phyloP scores from a whole-genome alignment of 345 rosid genomes.

The Brassica nigra region DNA sequence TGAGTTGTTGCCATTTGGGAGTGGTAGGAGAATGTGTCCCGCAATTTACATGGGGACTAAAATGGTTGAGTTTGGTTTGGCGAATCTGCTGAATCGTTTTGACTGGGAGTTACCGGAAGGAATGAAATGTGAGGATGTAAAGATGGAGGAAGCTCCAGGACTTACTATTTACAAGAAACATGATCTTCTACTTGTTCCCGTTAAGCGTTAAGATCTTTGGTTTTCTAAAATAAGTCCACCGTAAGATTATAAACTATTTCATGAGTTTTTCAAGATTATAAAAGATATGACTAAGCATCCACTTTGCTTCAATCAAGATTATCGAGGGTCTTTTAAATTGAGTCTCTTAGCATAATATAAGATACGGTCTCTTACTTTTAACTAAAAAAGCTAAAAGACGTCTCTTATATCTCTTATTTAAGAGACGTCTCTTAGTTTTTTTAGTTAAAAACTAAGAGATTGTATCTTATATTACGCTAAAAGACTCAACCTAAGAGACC shows the following conservation, averaged over 20 bases:
- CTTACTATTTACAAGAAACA: slow-evolving; percentile 28
- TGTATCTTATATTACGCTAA: no score
- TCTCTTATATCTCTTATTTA: no score
- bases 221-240: not conserved
- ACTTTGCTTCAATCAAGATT: no score
- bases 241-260: not conserved
- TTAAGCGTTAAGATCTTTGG: not conserved
- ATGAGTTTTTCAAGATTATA: not conserved
- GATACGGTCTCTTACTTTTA: no score
- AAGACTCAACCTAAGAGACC: no score
- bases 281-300: no score
- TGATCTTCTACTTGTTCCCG: slow-evolving; percentile 42
- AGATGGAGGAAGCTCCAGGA: slow-evolving; percentile 48
- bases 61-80: slow-evolving; percentile 42
- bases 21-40: slow-evolving; percentile 23
- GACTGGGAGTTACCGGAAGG: slow-evolving; percentile 47
- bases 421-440: no score
- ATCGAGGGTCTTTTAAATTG: no score
- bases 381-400: no score
- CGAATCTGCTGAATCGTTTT: slow-evolving; percentile 44
- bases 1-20: slow-evolving; percentile 20
- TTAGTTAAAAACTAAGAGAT: no score
- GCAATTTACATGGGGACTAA: slow-evolving; percentile 29
- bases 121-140: slow-evolving; percentile 32
- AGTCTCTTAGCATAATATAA: no score